phyloP scores from a whole-genome alignment of 2,329 filamentous ascomycete species.

The Cercospora berteroae region DNA sequence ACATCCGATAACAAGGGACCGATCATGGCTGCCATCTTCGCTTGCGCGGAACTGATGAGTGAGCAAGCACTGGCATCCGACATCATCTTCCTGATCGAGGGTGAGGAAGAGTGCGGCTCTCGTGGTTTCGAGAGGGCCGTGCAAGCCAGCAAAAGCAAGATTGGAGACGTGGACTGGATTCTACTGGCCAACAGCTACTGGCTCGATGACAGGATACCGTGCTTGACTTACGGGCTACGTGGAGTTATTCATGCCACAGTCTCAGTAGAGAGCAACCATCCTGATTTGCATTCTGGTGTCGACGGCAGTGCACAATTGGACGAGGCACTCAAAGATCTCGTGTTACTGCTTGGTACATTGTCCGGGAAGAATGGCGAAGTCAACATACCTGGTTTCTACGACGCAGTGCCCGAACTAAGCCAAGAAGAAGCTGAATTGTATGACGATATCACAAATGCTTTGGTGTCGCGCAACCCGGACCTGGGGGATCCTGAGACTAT shows the following conservation, averaged over 20 bases:
- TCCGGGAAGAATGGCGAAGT: slow-evolving; percentile 79
- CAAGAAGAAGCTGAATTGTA: slow-evolving; percentile 76
- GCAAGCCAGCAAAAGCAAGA: slow-evolving; percentile 72
- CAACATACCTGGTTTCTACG: slow-evolving; percentile 84
- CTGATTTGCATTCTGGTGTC: slow-evolving; percentile 94
- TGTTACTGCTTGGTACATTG: slow-evolving; percentile 75
- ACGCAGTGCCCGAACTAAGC: slow-evolving; percentile 73
- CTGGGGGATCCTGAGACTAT: slow-evolving; percentile 65
- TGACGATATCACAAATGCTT: slow-evolving; percentile 74
- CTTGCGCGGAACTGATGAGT: slow-evolving; percentile 82
- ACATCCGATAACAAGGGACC: slow-evolving; percentile 97
- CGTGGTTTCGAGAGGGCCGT: slow-evolving; percentile 86
- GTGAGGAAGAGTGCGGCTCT: slow-evolving; percentile 93
- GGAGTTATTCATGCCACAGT: slow-evolving; percentile 93
- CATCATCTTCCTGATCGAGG: slow-evolving; percentile 90
- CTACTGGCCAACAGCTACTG: slow-evolving; percentile 97
- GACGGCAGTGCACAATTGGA: slow-evolving; percentile 88
- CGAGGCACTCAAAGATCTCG: slow-evolving; percentile 88
- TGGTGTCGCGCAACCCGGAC: slow-evolving; percentile 69
- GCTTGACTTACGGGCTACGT: slow-evolving; percentile 87
- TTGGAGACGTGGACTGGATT: slow-evolving; percentile 91
- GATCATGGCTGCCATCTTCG: slow-evolving; percentile 89
- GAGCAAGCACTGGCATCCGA: slow-evolving; percentile 82
- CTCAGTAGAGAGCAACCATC: slow-evolving; percentile 78
- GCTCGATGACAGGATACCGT: slow-evolving; percentile 93